Conservation (phyloP, 345 rosid genomes). For the Aegle marmelos region DNA sequence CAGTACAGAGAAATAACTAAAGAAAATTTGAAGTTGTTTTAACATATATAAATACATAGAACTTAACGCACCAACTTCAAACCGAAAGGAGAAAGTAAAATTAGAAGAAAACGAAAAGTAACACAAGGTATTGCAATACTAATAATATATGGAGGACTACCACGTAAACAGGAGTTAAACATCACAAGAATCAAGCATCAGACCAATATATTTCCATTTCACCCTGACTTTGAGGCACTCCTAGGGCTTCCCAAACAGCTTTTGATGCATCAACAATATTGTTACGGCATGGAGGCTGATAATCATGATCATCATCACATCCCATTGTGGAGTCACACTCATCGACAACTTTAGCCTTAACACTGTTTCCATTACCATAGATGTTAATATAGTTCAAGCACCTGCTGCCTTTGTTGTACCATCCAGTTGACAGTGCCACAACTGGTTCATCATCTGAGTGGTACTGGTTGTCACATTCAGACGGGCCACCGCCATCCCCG, state of each 20-base stretch:
- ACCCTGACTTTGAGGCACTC: constrained; percentile 16
- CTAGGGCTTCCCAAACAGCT: constrained; percentile 29
- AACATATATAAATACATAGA: background rate
- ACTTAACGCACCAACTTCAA: background rate
- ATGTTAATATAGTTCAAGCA: constrained; percentile 23
- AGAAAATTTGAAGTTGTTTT: background rate
- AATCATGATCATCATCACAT: constrained; percentile 23
- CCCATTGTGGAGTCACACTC: constrained; percentile 31
- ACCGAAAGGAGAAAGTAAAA: background rate
- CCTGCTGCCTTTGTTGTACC: constrained; percentile 22
- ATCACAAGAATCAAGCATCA: constrained; percentile 8
- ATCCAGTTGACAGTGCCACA: constrained; percentile 35
- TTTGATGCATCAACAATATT: constrained; percentile 34
- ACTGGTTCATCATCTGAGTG: constrained; percentile 11
- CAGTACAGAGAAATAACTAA: background rate
- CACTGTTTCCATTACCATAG: constrained; percentile 20
- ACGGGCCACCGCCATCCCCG: constrained; percentile 26
- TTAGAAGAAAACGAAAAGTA: background rate
- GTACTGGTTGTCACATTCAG: constrained; percentile 29
- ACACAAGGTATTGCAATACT: background rate
- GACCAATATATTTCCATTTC: constrained; percentile 18
- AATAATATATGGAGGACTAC: too few species aligned
- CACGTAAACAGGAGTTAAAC: background rate
- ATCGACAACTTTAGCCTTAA: constrained; percentile 29
- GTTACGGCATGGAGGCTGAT: constrained; percentile 27